Percentiles rank a stretch among this genome's conserved stretches.
Evolutionary conservation across 1,139 yeast genomes (phyloP).

Genomic region (Schizosaccharomyces versatilis): DNA sequence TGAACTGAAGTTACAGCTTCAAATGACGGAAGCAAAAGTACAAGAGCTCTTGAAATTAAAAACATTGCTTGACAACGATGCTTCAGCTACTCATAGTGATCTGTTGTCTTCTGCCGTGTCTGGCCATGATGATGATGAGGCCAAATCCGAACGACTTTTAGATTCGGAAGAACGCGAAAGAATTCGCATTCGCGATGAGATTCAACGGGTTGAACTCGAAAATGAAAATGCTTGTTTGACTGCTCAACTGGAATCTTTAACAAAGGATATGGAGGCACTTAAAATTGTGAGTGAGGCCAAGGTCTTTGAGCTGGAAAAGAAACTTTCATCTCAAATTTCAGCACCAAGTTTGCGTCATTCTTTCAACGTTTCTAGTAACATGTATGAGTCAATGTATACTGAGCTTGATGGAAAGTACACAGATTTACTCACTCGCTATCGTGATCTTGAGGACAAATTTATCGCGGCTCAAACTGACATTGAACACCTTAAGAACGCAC

Average conservation of each 20-base stretch:
- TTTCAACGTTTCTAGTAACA: neutral
- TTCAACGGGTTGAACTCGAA: neutral
- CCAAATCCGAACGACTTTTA: too few species aligned
- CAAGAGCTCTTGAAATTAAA: neutral
- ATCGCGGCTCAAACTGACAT: neutral
- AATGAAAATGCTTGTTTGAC: neutral
- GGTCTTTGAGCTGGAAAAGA: neutral
- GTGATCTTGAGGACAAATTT: neutral
- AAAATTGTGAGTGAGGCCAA: neutral
- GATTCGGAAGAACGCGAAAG: neutral
- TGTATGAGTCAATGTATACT: neutral
- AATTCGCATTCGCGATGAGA: neutral
- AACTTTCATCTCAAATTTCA: neutral
- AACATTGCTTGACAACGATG: neutral
- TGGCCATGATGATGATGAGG: too few species aligned
- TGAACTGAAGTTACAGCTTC: neutral
- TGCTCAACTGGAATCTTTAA: neutral
- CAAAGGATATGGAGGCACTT: neutral
- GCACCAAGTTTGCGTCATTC: neutral
- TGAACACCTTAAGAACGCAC: neutral
- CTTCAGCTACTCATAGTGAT: neutral
- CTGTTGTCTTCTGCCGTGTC: neutral
- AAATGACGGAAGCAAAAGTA: neutral
- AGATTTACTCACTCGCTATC: neutral
- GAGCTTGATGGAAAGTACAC: neutral